Conservation (phyloP, 257 asterid genomes). For the Vinca minor region DNA sequence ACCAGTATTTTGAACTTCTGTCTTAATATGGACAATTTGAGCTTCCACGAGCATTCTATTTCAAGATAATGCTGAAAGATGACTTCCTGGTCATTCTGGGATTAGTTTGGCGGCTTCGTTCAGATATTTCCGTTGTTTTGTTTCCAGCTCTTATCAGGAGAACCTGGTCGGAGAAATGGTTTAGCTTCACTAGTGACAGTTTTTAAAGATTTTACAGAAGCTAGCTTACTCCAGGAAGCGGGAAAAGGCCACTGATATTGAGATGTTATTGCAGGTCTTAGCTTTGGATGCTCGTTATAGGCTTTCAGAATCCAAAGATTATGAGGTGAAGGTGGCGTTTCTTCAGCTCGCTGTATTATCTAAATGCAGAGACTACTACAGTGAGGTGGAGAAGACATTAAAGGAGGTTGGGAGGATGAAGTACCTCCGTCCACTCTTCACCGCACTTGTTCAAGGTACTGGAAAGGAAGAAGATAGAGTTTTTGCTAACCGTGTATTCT, state of each 20-base stretch:
- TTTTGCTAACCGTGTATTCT: constrained; percentile 79
- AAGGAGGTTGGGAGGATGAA: constrained; percentile 96
- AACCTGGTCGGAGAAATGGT: not conserved
- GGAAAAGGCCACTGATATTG: not conserved
- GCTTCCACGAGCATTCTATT: not conserved
- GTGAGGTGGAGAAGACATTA: constrained; percentile 80
- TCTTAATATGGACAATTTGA: not conserved
- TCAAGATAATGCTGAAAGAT: not conserved
- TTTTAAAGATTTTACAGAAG: not conserved
- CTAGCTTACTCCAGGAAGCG: not conserved
- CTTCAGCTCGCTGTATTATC: constrained; percentile 68
- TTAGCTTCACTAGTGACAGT: not conserved
- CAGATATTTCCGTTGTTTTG: not conserved
- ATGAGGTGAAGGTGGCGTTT: constrained; percentile 81
- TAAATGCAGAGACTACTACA: constrained; percentile 63
- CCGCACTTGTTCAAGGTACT: constrained; percentile 59
- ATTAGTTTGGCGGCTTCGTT: not conserved
- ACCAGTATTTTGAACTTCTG: not conserved
- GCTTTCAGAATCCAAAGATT: constrained; percentile 74
- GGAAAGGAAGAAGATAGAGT: constrained; percentile 74
- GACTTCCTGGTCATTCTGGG: not conserved
- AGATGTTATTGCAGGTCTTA: constrained; percentile 36
- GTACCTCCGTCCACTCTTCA: constrained; percentile 78
- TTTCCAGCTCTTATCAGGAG: not conserved
- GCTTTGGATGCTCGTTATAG: constrained; percentile 69